A percentile compares a stretch with the other conserved stretches of the same genome.
phyloP scores from a whole-genome alignment of 176 grass and related monocot species.

The Eleusine coracana region DNA sequence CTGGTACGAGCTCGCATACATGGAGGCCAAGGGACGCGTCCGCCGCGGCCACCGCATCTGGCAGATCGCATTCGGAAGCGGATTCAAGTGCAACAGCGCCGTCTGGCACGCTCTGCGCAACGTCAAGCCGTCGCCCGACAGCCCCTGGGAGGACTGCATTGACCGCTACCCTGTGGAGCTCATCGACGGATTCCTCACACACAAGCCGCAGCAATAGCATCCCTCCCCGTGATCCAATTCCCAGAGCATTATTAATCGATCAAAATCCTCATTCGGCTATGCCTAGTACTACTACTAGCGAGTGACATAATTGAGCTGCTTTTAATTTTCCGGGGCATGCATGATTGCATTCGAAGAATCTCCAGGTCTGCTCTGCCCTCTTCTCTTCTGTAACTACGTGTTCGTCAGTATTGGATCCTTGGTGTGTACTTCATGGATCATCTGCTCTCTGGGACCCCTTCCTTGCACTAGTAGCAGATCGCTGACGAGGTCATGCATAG shows the following conservation, averaged over 20 bases:
- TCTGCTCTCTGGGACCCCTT: constrained; percentile 2
- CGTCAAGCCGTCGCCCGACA: constrained; percentile 64
- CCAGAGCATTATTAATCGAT: not conserved
- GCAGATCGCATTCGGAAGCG: constrained; percentile 93
- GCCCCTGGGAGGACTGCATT: constrained; percentile 82
- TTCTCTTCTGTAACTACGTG: constrained; percentile 34
- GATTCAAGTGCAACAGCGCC: constrained; percentile 96
- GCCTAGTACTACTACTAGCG: not conserved
- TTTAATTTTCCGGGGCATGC: constrained; percentile 15
- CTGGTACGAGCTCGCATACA: constrained; percentile 95
- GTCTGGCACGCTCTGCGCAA: constrained; percentile 80
- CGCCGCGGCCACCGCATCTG: constrained; percentile 76
- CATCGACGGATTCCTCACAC: constrained; percentile 60
- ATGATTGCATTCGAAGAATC: constrained; percentile 31
- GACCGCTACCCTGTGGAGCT: constrained; percentile 79
- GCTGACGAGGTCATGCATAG: constrained; percentile 21
- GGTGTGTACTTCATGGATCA: constrained; percentile 46
- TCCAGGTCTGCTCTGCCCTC: constrained; percentile 33
- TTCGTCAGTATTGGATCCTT: constrained; percentile 32
- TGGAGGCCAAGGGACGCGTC: constrained; percentile 85
- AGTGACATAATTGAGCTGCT: constrained; percentile 17
- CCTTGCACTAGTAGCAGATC: constrained; percentile 26
- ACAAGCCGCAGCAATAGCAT: constrained; percentile 41
- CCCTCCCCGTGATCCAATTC: not conserved
- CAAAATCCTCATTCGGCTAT: constrained; percentile 27